phyloP scores from a whole-genome alignment of 176 grass and related monocot species.

The Paspalum notatum region DNA sequence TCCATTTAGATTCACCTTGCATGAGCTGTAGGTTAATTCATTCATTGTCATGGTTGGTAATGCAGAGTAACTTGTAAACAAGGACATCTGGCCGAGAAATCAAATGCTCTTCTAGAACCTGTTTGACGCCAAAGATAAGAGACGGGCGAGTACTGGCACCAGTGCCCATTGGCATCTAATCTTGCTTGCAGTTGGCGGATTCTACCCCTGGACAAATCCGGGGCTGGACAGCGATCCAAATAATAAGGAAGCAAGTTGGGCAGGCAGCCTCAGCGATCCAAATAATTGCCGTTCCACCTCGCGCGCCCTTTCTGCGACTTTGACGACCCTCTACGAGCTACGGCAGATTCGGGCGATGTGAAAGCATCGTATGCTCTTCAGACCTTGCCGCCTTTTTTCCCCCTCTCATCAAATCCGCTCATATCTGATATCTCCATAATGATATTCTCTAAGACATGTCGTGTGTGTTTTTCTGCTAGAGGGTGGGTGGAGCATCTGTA shows the following conservation, averaged over 20 bases:
- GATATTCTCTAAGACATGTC: too few relatives aligned
- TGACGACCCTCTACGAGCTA: constrained; percentile 18
- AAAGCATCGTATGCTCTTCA: constrained; percentile 46
- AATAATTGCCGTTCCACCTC: constrained; percentile 35
- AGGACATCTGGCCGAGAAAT: not conserved
- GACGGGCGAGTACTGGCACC: not conserved
- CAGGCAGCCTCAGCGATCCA: not conserved
- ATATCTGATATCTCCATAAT: constrained; percentile 45
- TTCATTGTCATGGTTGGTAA: not conserved
- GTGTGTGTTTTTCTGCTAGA: too few relatives aligned
- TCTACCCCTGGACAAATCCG: constrained; percentile 23
- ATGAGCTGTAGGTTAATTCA: constrained; percentile 16
- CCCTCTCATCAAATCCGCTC: constrained; percentile 26
- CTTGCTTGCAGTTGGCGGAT: constrained; percentile 7
- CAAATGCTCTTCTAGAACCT: constrained; percentile 2
- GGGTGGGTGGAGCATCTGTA: too few relatives aligned
- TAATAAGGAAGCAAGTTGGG: constrained; percentile 11
- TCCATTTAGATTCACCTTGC: too few relatives aligned
- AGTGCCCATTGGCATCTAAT: not conserved
- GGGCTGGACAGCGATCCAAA: constrained; percentile 9
- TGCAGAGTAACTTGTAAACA: too few relatives aligned
- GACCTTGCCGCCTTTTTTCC: constrained; percentile 31
- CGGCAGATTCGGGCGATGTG: constrained; percentile 22
- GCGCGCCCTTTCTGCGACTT: constrained; percentile 34
- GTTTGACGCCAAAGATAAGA: not conserved